Conservation (phyloP, 768 basidiomycete species). For the Asterophora parasitica region DNA sequence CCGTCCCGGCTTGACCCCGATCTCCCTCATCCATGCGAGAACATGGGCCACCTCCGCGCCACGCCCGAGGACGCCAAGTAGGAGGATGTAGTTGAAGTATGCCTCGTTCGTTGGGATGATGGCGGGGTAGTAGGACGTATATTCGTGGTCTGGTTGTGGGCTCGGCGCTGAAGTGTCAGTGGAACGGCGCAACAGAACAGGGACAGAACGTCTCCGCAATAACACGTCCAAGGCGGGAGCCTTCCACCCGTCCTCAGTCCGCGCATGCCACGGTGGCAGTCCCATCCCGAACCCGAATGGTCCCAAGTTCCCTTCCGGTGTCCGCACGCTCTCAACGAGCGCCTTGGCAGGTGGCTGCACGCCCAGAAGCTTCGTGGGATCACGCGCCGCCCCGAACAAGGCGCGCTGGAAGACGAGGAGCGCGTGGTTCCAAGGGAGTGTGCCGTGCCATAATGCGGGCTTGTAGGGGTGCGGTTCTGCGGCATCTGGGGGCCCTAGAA, state of each 20-base stretch:
- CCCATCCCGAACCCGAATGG: conserved; percentile 9
- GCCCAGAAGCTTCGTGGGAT: conserved; percentile 19
- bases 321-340: conserved; percentile 1
- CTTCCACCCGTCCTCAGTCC: conserved; percentile 7
- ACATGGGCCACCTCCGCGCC: conserved; percentile 59
- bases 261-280: conserved; percentile 9
- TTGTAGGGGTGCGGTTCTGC: conserved; percentile 11
- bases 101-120: conserved; percentile 44
- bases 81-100: conserved; percentile 55
- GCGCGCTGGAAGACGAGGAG: conserved; percentile 45
- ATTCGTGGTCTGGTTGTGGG: not conserved
- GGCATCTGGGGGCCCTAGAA: conserved; percentile 18
- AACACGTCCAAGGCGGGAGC: conserved; percentile 4
- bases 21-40: conserved; percentile 69
- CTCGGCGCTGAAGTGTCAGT: too few species aligned
- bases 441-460: conserved; percentile 18
- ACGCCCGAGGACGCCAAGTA: conserved; percentile 48
- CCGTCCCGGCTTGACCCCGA: conserved; percentile 47
- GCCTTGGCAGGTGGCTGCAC: conserved; percentile 29
- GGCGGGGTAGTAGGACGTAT: conserved; percentile 16
- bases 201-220: not conserved
- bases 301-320: conserved; percentile 1
- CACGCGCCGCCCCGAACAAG: conserved; percentile 47
- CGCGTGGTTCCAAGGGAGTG: conserved; percentile 15
- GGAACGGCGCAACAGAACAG: too few species aligned